phyloP scores from a whole-genome alignment of 2,329 filamentous ascomycete genomes.

The Cryphonectria parasitica region DNA sequence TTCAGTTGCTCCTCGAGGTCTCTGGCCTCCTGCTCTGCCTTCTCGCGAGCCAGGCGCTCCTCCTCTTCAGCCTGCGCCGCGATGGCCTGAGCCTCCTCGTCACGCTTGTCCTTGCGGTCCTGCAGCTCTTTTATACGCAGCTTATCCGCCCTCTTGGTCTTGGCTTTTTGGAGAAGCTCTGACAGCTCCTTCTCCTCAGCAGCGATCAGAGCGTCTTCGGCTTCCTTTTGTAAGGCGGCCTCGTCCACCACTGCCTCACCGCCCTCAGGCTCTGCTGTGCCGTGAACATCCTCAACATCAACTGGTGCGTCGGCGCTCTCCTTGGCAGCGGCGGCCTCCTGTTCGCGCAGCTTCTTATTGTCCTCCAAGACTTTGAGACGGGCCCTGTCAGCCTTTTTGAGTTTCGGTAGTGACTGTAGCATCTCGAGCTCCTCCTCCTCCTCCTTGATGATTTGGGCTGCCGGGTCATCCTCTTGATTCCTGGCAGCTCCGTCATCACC shows the following conservation, averaged over 20 bases:
- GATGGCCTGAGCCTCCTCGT: slow-evolving; percentile 19
- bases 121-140: slow-evolving; percentile 26
- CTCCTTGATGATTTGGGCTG: slow-evolving; percentile 22
- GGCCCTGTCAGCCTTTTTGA: slow-evolving; percentile 20
- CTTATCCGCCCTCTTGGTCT: slow-evolving; percentile 22
- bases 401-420: slow-evolving; percentile 23
- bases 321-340: slow-evolving; percentile 21
- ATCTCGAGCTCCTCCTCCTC: slow-evolving; percentile 26
- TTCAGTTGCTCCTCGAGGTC: slow-evolving; percentile 23
- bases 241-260: slow-evolving; percentile 7
- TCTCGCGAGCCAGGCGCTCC: slow-evolving; percentile 13
- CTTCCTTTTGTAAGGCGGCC: slow-evolving; percentile 14
- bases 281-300: not conserved
- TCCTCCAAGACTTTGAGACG: slow-evolving; percentile 24
- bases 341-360: slow-evolving; percentile 22
- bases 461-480: slow-evolving; percentile 14
- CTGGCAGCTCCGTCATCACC: slow-evolving; percentile 1
- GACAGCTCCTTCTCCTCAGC: slow-evolving; percentile 27
- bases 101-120: slow-evolving; percentile 24
- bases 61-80: slow-evolving; percentile 22
- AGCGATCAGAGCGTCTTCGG: slow-evolving; percentile 15
- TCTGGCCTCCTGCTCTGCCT: slow-evolving; percentile 23
- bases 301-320: not conserved
- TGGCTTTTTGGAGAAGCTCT: slow-evolving; percentile 19
- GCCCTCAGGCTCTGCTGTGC: slow-evolving; percentile 5